Evolutionary conservation across 129 eudicot genomes (phyloP), one percentile per base, ranked within the genome.

Genomic region (Dittrichia graveolens): DNA sequence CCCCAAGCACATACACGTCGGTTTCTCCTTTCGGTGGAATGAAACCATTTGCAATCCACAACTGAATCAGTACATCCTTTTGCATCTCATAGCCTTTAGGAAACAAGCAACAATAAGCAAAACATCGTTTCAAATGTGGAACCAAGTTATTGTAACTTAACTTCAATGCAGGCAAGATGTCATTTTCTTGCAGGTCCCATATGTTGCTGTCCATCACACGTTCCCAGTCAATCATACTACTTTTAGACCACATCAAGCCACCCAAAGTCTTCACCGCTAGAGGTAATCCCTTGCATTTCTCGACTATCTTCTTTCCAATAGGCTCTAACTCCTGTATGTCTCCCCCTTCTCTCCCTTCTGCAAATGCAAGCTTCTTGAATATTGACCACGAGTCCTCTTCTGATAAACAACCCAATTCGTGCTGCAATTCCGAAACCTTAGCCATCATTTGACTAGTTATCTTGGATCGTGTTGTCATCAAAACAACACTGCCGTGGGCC

Each of bases 301-400:
- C 49, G 5, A 40, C 49, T 48, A 68, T 49, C 46, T 68, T 14
- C 61, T 1, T 68, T 68, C 73, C 73, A 1, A 68, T 68, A 46
- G 49, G 68, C 35, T 79, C 71, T 3, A 83, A 75, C 52, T 83
- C 66, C 4, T 54, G 2, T 15, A 3, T 0, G 6, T 54, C 35
- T 15, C 14, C 35, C 37, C 52, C 13, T n/a, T 15, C 80, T 53
- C 39, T 45, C 12, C 76, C 72, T 42, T 50, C 48, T 61, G 41
- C 72, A 6, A 74, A 80, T 9, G 84, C 80, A 43, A 69, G 38
- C 38, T 44, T 74, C 39, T 34, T 39, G 66, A 80, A 80, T 12
- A 80, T 31, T 31, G 67, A 52, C 77, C 72, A 42, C 3, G 73
- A 74, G 5, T 74, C 77, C 24, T 68, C 73, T 43, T 55, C 14